Evolutionary conservation across 257 asterid species (phyloP).

Genomic region (Schizonepeta tenuifolia): DNA sequence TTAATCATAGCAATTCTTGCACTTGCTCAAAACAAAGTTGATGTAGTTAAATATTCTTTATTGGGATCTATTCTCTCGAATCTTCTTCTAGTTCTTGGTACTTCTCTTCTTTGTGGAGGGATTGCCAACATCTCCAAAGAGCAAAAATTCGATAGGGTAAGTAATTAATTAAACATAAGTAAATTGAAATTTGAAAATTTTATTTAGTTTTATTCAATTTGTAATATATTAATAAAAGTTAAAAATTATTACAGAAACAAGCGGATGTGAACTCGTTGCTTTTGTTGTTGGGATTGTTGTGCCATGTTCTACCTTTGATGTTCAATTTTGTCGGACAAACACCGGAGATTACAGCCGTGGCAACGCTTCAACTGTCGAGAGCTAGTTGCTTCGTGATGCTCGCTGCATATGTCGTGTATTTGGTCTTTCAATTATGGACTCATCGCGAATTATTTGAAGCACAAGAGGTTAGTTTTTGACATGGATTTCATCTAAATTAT

Average conservation of each 20-base stretch:
- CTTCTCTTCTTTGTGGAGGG: slow-evolving; percentile 86
- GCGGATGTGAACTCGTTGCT: slow-evolving; percentile 76
- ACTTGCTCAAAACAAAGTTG: slow-evolving; percentile 59
- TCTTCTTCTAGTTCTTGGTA: slow-evolving; percentile 82
- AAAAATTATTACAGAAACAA: slow-evolving; percentile 55
- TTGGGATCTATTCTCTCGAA: slow-evolving; percentile 87
- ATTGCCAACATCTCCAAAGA: slow-evolving; percentile 52
- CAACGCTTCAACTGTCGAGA: slow-evolving; percentile 60
- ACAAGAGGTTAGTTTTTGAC: slow-evolving; percentile 48
- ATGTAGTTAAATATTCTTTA: slow-evolving; percentile 75
- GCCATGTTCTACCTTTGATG: slow-evolving; percentile 74
- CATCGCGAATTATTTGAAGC: slow-evolving; percentile 76
- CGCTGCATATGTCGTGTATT: slow-evolving; percentile 62
- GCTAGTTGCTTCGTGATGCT: slow-evolving; percentile 78
- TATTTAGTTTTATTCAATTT: no score
- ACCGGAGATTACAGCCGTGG: slow-evolving; percentile 34
- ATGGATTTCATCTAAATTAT: neutral
- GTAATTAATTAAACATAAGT: neutral
- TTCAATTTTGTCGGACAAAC: slow-evolving; percentile 43
- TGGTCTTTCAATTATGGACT: slow-evolving; percentile 77
- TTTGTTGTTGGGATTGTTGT: slow-evolving; percentile 63
- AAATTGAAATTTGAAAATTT: neutral
- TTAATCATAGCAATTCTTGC: slow-evolving; percentile 81
- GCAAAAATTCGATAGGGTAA: slow-evolving; percentile 76
- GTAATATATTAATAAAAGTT: neutral